phyloP scores from a whole-genome alignment of 2,329 filamentous ascomycete species.

The Aureobasidium sp. region DNA sequence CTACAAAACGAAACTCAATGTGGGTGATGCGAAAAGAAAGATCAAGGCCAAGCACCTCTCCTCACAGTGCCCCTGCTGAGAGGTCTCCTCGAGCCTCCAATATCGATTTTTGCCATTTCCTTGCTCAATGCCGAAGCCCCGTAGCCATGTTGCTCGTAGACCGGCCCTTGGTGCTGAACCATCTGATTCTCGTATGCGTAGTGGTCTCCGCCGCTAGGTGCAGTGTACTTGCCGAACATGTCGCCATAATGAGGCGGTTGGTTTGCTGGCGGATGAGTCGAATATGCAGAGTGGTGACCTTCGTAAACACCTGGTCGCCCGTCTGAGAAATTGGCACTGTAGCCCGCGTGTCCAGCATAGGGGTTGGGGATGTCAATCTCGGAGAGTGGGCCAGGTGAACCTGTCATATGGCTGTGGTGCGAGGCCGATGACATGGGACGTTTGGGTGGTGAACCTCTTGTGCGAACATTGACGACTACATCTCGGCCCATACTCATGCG shows the following conservation, averaged over 20 bases:
- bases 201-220: neutral
- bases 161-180: conserved; percentile 18
- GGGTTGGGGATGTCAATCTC: conserved; percentile 35
- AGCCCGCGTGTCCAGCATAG: conserved; percentile 44
- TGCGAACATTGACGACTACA: conserved; percentile 26
- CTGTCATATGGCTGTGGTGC: conserved; percentile 30
- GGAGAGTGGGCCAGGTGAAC: conserved; percentile 19
- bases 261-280: neutral
- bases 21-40: neutral
- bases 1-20: neutral
- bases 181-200: conserved; percentile 14
- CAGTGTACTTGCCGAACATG: conserved; percentile 8
- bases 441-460: conserved; percentile 25
- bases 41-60: conserved; percentile 4
- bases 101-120: conserved; percentile 52
- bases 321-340: conserved; percentile 27
- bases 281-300: neutral
- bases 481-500: conserved; percentile 19
- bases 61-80: conserved; percentile 2
- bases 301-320: conserved; percentile 28
- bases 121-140: conserved; percentile 55
- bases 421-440: conserved; percentile 34
- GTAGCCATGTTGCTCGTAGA: conserved; percentile 17
- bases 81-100: conserved; percentile 24
- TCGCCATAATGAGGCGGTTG: conserved; percentile 1